Evolutionary conservation across 768 basidiomycete species (phyloP).

Genomic region (Tulasnella sp.): DNA sequence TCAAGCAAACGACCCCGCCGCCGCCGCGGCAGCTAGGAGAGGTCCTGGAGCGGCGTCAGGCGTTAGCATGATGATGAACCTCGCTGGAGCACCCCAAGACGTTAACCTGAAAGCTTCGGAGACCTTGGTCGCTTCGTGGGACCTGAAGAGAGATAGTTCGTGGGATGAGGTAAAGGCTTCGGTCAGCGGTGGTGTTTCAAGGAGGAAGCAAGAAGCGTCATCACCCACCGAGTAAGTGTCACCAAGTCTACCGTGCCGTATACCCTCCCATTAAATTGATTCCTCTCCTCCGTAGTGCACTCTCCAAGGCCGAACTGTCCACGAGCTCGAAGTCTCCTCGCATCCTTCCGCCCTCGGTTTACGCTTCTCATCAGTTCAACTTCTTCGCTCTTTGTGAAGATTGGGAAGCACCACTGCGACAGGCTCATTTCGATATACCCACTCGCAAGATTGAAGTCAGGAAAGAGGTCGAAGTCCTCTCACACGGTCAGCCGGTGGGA

Average conservation of each 20-base stretch:
- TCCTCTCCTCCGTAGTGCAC: conserved; percentile 45
- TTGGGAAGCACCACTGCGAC: conserved; percentile 62
- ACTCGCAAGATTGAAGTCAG: conserved; percentile 65
- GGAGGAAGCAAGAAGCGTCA: not conserved
- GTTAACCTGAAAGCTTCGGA: conserved; percentile 36
- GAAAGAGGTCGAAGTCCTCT: conserved; percentile 56
- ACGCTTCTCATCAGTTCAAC: conserved; percentile 79
- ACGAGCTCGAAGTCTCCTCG: conserved; percentile 57
- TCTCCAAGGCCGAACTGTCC: conserved; percentile 78
- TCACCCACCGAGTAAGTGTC: conserved; percentile 28
- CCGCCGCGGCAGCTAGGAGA: not conserved
- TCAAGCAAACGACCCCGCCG: not conserved
- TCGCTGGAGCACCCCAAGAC: not conserved
- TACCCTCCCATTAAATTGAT: not conserved
- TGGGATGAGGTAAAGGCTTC: conserved; percentile 52
- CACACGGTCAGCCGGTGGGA: conserved; percentile 3
- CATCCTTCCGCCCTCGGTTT: conserved; percentile 69
- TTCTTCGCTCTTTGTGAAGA: conserved; percentile 67
- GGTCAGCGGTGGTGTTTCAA: not conserved
- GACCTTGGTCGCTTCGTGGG: conserved; percentile 60
- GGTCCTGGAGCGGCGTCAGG: conserved; percentile 8
- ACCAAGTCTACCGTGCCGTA: not conserved
- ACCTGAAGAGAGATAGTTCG: conserved; percentile 48
- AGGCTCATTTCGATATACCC: conserved; percentile 55
- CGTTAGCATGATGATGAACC: conserved; percentile 22